Evolutionary conservation across 2,329 filamentous ascomycete species (phyloP).

Genomic region (Cladophialophora immunda): DNA sequence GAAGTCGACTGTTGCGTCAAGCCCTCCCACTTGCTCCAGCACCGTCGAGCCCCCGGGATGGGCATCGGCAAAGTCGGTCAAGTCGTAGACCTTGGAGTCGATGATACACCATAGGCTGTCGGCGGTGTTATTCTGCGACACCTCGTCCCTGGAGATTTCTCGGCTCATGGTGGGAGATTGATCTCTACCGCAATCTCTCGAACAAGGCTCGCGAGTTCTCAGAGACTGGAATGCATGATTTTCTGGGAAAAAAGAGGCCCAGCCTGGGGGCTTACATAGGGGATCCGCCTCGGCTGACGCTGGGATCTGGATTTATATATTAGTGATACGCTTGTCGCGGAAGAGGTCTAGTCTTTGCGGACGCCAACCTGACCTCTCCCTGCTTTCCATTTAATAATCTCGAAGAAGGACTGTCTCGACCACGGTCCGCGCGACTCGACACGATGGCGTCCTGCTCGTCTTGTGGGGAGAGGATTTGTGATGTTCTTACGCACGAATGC

Average conservation of each 20-base stretch:
- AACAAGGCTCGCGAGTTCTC: conserved; percentile 1
- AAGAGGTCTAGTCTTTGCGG: neutral
- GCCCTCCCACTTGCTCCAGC: conserved; percentile 85
- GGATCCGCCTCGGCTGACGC: conserved; percentile 13
- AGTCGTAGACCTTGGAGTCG: conserved; percentile 80
- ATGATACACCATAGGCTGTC: conserved; percentile 82
- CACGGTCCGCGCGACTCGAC: neutral
- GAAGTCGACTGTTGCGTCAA: conserved; percentile 69
- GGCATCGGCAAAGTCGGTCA: conserved; percentile 83
- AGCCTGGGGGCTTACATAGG: conserved; percentile 7
- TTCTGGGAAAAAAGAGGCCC: neutral
- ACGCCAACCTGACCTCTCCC: neutral
- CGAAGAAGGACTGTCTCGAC: too few relatives aligned
- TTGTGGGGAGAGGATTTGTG: neutral
- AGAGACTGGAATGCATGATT: neutral
- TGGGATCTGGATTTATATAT: conserved; percentile 12
- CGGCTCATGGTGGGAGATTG: conserved; percentile 25
- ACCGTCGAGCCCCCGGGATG: conserved; percentile 90
- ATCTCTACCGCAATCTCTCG: neutral
- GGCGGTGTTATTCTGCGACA: conserved; percentile 84
- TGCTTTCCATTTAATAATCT: neutral
- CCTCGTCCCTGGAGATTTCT: conserved; percentile 67
- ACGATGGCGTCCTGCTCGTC: neutral
- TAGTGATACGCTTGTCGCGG: conserved; percentile 13
- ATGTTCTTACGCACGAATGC: conserved; percentile 1